Evolutionary conservation across 768 basidiomycete genomes (phyloP).

Genomic region (Kwoniella europaea): DNA sequence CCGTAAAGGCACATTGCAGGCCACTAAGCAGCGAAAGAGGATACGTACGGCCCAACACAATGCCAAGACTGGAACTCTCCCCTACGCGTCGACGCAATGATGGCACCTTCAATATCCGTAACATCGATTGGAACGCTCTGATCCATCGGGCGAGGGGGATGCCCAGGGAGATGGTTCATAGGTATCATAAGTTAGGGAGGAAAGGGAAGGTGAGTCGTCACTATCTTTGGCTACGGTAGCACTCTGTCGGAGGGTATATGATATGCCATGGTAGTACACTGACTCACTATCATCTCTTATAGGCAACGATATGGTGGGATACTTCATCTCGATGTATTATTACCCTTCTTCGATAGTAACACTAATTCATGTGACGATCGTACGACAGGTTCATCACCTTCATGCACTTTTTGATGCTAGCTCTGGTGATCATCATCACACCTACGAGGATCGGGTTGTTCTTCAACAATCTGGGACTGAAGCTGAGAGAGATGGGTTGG

Average conservation of each 20-base stretch:
- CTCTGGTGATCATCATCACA: conserved; percentile 51
- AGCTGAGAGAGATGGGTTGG: conserved; percentile 42
- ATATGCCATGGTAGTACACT: too few species aligned
- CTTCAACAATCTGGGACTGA: conserved; percentile 47
- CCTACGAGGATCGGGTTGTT: conserved; percentile 48
- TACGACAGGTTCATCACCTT: conserved; percentile 38
- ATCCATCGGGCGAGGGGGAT: conserved; percentile 7
- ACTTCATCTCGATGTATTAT: background rate
- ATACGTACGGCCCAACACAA: background rate
- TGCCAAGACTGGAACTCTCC: conserved; percentile 26
- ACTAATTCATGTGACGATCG: background rate
- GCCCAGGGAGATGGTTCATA: conserved; percentile 21
- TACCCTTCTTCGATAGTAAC: background rate
- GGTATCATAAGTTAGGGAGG: conserved; percentile 27
- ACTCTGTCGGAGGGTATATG: too few species aligned
- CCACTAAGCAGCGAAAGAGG: background rate
- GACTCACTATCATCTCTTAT: background rate
- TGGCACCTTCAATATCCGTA: background rate
- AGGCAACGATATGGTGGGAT: conserved; percentile 28
- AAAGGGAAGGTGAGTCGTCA: conserved; percentile 23
- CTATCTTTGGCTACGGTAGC: too few species aligned
- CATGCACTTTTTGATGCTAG: conserved; percentile 43
- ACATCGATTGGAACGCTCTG: conserved; percentile 9
- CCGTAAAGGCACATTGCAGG: too few species aligned
- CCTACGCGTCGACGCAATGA: conserved; percentile 14